Conservation (phyloP, 2,329 filamentous ascomycete species). For the Juglanconis oblonga region DNA sequence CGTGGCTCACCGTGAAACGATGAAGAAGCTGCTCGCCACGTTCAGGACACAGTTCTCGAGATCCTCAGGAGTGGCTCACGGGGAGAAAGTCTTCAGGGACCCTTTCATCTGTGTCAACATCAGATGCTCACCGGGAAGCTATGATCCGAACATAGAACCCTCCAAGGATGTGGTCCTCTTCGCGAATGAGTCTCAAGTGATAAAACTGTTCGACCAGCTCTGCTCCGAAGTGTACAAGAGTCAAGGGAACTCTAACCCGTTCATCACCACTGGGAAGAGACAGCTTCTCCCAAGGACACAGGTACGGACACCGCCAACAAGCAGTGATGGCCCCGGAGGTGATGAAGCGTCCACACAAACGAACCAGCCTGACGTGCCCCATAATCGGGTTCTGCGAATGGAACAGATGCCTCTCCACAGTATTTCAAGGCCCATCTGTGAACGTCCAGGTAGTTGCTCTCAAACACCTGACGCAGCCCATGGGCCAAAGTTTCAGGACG, state of each 20-base stretch:
- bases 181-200: constrained; percentile 45
- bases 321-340: constrained; percentile 34
- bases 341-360: too few relatives aligned
- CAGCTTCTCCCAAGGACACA: neutral
- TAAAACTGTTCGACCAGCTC: constrained; percentile 45
- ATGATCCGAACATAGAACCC: constrained; percentile 71
- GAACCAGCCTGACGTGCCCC: neutral
- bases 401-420: neutral
- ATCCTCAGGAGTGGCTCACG: constrained; percentile 23
- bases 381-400: too few relatives aligned
- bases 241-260: neutral
- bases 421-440: neutral
- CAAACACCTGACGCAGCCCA: too few relatives aligned
- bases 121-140: constrained; percentile 56
- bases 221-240: constrained; percentile 38
- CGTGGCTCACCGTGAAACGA: constrained; percentile 48
- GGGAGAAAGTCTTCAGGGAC: constrained; percentile 36
- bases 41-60: constrained; percentile 50
- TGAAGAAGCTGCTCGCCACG: constrained; percentile 55
- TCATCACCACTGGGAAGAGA: constrained; percentile 12
- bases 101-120: constrained; percentile 66
- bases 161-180: constrained; percentile 73
- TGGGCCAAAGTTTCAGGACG: neutral
- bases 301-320: constrained; percentile 20
- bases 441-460: neutral